Percentiles rank a stretch among this genome's conserved stretches.
Evolutionary conservation across 257 asterid genomes (phyloP).

Genomic region (Solanum clarkiae): DNA sequence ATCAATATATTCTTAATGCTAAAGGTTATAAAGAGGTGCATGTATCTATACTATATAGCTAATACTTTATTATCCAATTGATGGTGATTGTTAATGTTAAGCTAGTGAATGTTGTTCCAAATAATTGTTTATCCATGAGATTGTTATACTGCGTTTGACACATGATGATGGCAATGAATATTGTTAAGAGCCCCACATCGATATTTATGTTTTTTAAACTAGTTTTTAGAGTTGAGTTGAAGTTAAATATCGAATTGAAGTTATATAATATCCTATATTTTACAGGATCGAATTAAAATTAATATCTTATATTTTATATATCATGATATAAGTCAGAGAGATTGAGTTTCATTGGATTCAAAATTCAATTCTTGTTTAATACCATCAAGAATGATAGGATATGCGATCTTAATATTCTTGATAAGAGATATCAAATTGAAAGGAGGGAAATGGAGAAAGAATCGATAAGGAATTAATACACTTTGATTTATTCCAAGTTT

Average conservation of each 20-base stretch:
- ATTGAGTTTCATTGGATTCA: background rate
- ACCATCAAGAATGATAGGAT: background rate
- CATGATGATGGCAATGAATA: slow-evolving; percentile 52
- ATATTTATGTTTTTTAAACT: too few species aligned
- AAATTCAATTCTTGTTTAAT: background rate
- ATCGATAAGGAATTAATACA: background rate
- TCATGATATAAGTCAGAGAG: background rate
- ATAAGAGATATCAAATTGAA: background rate
- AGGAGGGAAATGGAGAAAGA: background rate
- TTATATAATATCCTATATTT: too few species aligned
- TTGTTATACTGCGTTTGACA: slow-evolving; percentile 14
- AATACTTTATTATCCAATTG: background rate
- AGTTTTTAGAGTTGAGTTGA: too few species aligned
- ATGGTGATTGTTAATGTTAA: background rate
- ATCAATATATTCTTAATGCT: background rate
- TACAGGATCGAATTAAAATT: background rate
- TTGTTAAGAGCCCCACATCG: slow-evolving; percentile 1
- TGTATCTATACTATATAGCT: background rate
- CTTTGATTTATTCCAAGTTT: background rate
- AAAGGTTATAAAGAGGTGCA: background rate
- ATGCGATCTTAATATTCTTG: background rate
- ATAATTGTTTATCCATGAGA: slow-evolving; percentile 20
- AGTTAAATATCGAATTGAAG: too few species aligned
- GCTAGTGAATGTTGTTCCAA: slow-evolving; percentile 25
- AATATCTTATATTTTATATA: background rate